Base-by-base conservation (phyloP, 768 basidiomycete genomes). In the Hypholoma sublateritium region DNA sequence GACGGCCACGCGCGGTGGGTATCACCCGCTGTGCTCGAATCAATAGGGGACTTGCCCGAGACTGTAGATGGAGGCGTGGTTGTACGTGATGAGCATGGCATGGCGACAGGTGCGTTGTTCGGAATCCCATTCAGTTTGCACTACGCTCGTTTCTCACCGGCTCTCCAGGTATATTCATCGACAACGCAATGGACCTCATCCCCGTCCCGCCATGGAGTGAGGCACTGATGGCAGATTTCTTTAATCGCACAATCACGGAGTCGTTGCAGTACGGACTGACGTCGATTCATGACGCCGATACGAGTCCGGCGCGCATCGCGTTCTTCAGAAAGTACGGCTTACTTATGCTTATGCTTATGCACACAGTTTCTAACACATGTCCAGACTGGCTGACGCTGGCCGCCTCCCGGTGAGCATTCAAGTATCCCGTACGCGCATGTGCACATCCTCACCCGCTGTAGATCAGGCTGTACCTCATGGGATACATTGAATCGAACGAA, bases 1-100 rank as follows among this genome's bases (percentile, higher is more conserved):
- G 95, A 98, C 66, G 86, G 77, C 0, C 95, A 98, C 65, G 93
- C 92, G 0, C 72, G 80, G 16, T 98, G 95, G 95, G 87, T 95
- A 17, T 95, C 93, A 4, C 77, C 80, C 12, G 78, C 81, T 3
- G 85, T 93, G 0, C 74, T 98, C 1, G 80, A 84, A 32, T 64
- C 84, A 3, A 80, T 94, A 68, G 77, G 77, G 0, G 65, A 80
- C 0, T 73, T 95, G 1, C 91, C 93, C 0, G 64, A 74, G 0
- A 64, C 76, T 3, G 80, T 95, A 0, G 80, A 84, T 2, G 94
- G 94, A 6, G 94, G 94, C 0, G 66, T 72, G 14, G 88, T 96
- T 49, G 69, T 91, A 5, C 81, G 89, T 1, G 85, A 88, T 62
- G 53, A 63, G 1, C 57, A 74, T n/a, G 90, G 88, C 5, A 76